Percentiles rank a stretch among this genome's conserved stretches.
Evolutionary conservation across 192 early-diverging fungal genomes (phyloP).

Genomic region (Backusella tuberculispora): DNA sequence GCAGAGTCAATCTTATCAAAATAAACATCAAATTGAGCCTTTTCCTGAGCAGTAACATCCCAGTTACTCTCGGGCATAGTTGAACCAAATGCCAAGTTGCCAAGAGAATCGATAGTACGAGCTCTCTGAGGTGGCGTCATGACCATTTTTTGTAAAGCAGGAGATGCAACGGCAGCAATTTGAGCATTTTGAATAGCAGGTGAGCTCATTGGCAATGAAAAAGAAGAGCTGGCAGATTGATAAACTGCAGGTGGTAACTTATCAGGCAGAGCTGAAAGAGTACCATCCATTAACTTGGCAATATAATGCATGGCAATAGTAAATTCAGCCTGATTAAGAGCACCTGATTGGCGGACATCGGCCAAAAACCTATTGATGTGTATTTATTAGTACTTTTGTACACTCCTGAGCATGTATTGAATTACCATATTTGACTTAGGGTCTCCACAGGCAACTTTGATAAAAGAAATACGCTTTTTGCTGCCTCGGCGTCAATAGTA

Average conservation of each 20-base stretch:
- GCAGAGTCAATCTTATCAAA: slow-evolving; percentile 77
- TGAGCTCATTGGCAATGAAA: slow-evolving; percentile 22
- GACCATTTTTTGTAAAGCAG: slow-evolving; percentile 23
- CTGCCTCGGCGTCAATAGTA: slow-evolving; percentile 66
- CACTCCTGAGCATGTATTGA: slow-evolving; percentile 29
- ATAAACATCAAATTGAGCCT: slow-evolving; percentile 70
- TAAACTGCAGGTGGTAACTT: slow-evolving; percentile 68
- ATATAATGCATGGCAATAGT: slow-evolving; percentile 90
- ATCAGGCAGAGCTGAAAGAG: slow-evolving; percentile 67
- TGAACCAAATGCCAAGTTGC: slow-evolving; percentile 27
- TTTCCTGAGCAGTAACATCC: slow-evolving; percentile 78
- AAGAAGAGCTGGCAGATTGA: slow-evolving; percentile 40
- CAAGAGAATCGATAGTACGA: slow-evolving; percentile 33
- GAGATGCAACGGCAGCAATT: neutral
- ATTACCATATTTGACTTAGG: slow-evolving; percentile 79
- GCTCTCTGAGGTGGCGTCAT: slow-evolving; percentile 40
- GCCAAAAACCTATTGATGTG: slow-evolving; percentile 62
- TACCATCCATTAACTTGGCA: slow-evolving; percentile 77
- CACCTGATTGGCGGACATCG: slow-evolving; percentile 72
- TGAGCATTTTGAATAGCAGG: slow-evolving; percentile 11
- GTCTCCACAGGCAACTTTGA: slow-evolving; percentile 79
- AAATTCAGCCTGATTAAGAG: slow-evolving; percentile 81
- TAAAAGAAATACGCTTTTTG: slow-evolving; percentile 75
- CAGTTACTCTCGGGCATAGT: slow-evolving; percentile 46
- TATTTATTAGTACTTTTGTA: slow-evolving; percentile 11